These are phyloP conservation scores for Geranium brycei DNA, from an alignment of 345 rosid genomes.

Conservation along the genomic window DNA sequence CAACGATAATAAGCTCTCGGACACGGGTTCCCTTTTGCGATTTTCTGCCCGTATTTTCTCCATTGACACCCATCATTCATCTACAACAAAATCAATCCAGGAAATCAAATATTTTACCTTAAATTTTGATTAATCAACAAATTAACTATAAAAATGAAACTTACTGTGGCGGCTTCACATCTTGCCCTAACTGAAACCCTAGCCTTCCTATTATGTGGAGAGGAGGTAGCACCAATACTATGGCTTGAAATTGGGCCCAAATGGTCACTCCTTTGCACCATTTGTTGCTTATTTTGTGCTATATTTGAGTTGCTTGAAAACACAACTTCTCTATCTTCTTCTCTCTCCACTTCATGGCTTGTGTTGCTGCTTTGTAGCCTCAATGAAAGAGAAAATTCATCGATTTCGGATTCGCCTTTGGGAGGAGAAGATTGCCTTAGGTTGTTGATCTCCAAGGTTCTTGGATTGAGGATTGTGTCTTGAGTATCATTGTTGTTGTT, in stretches of 20 bases:
- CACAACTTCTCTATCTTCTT: constrained; percentile 5
- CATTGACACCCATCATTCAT: constrained; percentile 43
- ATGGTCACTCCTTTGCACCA: constrained; percentile 21
- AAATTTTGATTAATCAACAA: background rate
- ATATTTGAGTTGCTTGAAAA: background rate
- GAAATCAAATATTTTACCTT: background rate
- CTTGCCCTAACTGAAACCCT: constrained; percentile 51
- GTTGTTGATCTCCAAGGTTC: background rate
- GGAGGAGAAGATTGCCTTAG: background rate
- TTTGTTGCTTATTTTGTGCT: constrained; percentile 8
- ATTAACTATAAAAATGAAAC: background rate
- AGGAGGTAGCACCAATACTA: constrained; percentile 11
- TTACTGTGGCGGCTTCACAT: constrained; percentile 35
- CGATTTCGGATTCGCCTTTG: constrained; percentile 2
- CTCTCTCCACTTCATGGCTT: constrained; percentile 1
- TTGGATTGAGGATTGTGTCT: constrained; percentile 10
- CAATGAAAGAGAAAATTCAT: constrained; percentile 38
- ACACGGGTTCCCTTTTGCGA: constrained; percentile 43
- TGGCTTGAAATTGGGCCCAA: background rate
- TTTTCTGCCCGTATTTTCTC: constrained; percentile 44
- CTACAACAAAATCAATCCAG: constrained; percentile 6
- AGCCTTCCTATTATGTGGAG: constrained; percentile 32
- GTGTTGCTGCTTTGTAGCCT: constrained; percentile 16
- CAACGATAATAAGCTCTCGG: constrained; percentile 43
- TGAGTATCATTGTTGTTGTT: constrained; percentile 2